A percentile compares a stretch with the other conserved stretches of the same genome.
Conservation (phyloP, 2,329 filamentous ascomycete genomes). For the Diplodia scrobiculata region DNA sequence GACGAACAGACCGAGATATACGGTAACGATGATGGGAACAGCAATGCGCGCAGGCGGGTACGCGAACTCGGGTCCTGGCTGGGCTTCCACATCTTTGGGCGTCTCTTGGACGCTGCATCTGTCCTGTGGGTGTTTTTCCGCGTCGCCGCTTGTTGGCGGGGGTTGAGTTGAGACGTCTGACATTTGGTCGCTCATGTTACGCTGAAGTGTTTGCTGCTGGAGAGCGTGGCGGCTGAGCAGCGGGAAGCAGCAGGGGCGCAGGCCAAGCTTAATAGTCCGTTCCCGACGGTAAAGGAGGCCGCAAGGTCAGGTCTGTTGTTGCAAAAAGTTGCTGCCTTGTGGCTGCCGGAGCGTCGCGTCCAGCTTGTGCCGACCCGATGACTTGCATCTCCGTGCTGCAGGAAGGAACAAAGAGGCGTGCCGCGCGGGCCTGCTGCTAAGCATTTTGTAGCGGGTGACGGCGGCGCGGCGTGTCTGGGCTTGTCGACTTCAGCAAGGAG, state of each 20-base stretch:
- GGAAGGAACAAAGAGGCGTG: not conserved
- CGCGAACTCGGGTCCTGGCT: not conserved
- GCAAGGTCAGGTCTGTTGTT: not conserved
- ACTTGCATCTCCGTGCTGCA: not conserved
- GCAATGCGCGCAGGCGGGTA: conserved; percentile 8
- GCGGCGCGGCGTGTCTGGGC: not conserved
- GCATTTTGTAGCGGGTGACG: not conserved
- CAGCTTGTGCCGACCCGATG: not conserved
- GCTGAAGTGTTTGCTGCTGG: not conserved
- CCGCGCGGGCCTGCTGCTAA: not conserved
- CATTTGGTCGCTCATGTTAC: not conserved
- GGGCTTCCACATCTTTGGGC: conserved; percentile 13
- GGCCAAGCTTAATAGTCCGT: not conserved
- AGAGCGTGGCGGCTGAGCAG: not conserved
- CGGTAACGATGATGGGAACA: conserved; percentile 14
- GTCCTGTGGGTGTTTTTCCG: not conserved
- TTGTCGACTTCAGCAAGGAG: not conserved
- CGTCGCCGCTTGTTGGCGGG: not conserved
- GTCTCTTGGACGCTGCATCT: not conserved
- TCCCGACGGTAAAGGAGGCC: not conserved
- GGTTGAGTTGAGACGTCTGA: not conserved
- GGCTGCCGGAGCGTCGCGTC: conserved; percentile 1
- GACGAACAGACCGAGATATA: conserved; percentile 19
- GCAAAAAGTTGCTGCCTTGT: not conserved
- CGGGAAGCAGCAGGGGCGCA: not conserved